Base-by-base conservation (phyloP, 106 monocot species). In the Triglochin maritima region DNA sequence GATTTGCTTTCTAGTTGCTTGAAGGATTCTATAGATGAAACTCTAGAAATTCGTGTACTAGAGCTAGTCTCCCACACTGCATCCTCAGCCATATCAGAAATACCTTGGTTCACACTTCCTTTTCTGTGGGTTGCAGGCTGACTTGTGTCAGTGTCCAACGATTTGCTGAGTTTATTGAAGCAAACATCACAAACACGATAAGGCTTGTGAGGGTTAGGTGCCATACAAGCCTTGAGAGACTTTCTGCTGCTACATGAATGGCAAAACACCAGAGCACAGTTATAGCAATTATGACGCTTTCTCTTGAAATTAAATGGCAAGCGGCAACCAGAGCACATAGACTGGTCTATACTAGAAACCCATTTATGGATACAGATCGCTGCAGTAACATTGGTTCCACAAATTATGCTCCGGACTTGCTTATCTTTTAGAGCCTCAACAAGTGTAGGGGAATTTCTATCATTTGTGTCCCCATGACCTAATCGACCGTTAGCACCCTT, bases 271-370 rank as follows among this genome's bases (percentile, higher is more conserved):
- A 90, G 90, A 56, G 87, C 95, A 83, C 95, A 95, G 46, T 95
- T 90, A 74, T 95, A 95, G 73, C 95, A 95, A 74, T 95, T 95
- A 61, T 95, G 95, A 9, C 95, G 85, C 69, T 95, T 95, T 71
- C 95, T 85, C 76, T 90, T 95, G 64, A 95, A 95, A 80, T 87
- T 95, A 78, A 95, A 95, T 60, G 90, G 87, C 47, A 85, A 58
- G 3, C 83, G 90, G 74, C 95, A 95, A 9, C 95, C 95, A 43
- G 95, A 90, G 69, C 95, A 95, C 77, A 87, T 85, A 15, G 95
- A 90, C 62, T 95, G 95, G 69, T 95, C 95, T 44, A 87, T 75
- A 62, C 95, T 83, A 67, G 86, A 86, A 5, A 75, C 76, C 85
- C 89, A 89, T 71, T 89, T 89, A 59, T 89, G 89, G 49, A 85